These are phyloP conservation scores for Pulicaria dysenterica DNA, from an alignment of 129 eudicot species.

Conservation along the genomic window DNA sequence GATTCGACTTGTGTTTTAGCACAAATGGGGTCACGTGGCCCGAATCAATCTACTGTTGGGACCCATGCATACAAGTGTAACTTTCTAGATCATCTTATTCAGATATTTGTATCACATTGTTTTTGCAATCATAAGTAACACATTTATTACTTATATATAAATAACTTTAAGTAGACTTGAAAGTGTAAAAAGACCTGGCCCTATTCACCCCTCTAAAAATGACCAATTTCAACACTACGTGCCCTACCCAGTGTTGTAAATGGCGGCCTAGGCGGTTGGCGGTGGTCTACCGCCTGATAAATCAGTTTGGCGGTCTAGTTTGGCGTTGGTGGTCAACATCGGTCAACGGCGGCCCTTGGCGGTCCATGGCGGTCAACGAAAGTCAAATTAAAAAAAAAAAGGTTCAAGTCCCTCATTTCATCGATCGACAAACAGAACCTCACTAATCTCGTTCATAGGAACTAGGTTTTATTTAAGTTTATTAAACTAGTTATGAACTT, in stretches of 20 bases:
- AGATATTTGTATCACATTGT: background rate
- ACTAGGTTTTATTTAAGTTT: too few species aligned
- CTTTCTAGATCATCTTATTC: background rate
- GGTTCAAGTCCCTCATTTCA: too few species aligned
- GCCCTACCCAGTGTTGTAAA: background rate
- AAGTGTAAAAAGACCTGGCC: background rate
- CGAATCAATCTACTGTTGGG: conserved; percentile 8
- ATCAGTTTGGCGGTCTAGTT: too few species aligned
- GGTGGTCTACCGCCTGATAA: too few species aligned
- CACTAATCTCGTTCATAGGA: too few species aligned
- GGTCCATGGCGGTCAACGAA: too few species aligned
- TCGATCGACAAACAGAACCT: too few species aligned
- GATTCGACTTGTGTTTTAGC: background rate
- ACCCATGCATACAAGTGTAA: background rate
- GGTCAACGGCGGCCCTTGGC: too few species aligned
- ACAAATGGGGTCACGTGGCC: background rate
- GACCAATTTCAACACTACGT: background rate
- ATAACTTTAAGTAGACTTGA: background rate
- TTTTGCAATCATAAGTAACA: conserved; percentile 1
- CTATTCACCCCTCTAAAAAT: background rate
- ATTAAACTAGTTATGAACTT: too few species aligned
- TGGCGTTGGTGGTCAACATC: too few species aligned
- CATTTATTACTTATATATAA: background rate
- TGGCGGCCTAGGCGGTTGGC: too few species aligned
- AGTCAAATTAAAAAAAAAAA: too few species aligned